Percentiles rank a stretch among this genome's conserved stretches.
Conservation (phyloP, 1,139 yeast species). For the Lodderomyces jiufengensis region DNA sequence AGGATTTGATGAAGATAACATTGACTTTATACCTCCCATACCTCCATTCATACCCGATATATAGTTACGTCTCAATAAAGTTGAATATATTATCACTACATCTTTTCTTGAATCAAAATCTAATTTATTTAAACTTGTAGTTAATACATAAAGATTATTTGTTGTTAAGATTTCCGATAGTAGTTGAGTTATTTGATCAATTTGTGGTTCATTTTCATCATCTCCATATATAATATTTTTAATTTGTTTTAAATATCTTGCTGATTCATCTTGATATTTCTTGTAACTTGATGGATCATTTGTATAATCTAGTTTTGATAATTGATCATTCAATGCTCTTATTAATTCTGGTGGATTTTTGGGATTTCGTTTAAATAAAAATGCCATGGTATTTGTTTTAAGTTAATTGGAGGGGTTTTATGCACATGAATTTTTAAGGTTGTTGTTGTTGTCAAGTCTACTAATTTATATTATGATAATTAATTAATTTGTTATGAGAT, state of each 20-base stretch:
- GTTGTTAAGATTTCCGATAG: slow-evolving; percentile 76
- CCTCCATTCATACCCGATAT: slow-evolving; percentile 27
- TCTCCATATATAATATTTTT: slow-evolving; percentile 72
- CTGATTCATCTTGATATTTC: slow-evolving; percentile 71
- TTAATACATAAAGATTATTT: slow-evolving; percentile 62
- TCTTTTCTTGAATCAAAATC: slow-evolving; percentile 92
- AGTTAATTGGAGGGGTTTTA: too few relatives aligned
- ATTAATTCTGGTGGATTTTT: slow-evolving; percentile 86
- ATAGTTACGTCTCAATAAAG: slow-evolving; percentile 74
- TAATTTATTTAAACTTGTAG: slow-evolving; percentile 54
- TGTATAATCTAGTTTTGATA: slow-evolving; percentile 56
- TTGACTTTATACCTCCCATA: slow-evolving; percentile 1
- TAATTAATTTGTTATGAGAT: too few relatives aligned
- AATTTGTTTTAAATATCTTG: slow-evolving; percentile 64
- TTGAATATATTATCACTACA: slow-evolving; percentile 68
- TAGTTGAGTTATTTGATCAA: slow-evolving; percentile 69
- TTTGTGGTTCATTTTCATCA: slow-evolving; percentile 63
- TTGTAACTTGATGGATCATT: slow-evolving; percentile 44
- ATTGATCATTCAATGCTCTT: slow-evolving; percentile 68
- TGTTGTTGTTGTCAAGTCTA: too few relatives aligned
- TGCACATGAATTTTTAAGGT: too few relatives aligned
- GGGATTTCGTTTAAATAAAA: slow-evolving; percentile 87
- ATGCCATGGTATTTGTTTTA: slow-evolving; percentile 56
- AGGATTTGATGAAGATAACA: neutral
- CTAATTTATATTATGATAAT: too few relatives aligned